Evolutionary conservation across 768 basidiomycete species (phyloP).

Genomic region (Suillus subaureus): DNA sequence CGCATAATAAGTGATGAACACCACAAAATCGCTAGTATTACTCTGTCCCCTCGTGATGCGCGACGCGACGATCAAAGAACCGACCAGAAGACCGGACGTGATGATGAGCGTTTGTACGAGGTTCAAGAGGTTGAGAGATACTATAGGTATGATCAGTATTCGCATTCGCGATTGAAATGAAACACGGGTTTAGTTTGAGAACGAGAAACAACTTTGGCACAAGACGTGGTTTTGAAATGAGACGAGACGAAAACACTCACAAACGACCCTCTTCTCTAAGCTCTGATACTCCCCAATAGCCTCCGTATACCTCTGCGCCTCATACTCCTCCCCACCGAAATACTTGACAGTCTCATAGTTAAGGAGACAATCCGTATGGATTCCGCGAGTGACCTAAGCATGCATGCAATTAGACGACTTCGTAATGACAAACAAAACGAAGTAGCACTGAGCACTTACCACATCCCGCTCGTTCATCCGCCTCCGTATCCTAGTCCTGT

Average conservation of each 20-base stretch:
- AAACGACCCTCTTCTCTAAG: slow-evolving; percentile 72
- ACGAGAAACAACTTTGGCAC: not conserved
- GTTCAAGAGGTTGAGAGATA: slow-evolving; percentile 74
- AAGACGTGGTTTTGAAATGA: not conserved
- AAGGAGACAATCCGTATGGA: slow-evolving; percentile 78
- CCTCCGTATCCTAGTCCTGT: slow-evolving; percentile 74
- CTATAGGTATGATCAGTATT: slow-evolving; percentile 37
- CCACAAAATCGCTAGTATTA: slow-evolving; percentile 64
- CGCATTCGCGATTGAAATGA: not conserved
- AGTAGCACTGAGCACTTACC: slow-evolving; percentile 20
- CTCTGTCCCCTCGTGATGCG: slow-evolving; percentile 60
- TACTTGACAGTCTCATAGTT: slow-evolving; percentile 90
- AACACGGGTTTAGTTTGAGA: not conserved
- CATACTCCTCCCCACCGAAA: slow-evolving; percentile 85
- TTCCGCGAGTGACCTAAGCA: slow-evolving; percentile 69
- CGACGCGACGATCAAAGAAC: slow-evolving; percentile 71
- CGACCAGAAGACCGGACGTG: slow-evolving; percentile 78
- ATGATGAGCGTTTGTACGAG: slow-evolving; percentile 83
- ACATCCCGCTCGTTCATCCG: slow-evolving; percentile 83
- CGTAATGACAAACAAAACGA: not conserved
- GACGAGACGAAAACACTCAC: slow-evolving; percentile 41
- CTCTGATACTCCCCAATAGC: slow-evolving; percentile 76
- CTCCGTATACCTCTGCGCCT: slow-evolving; percentile 67
- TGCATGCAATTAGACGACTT: not conserved
- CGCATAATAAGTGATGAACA: slow-evolving; percentile 81